phyloP scores from a whole-genome alignment of 2,329 filamentous ascomycete genomes.

The Teratosphaeriaceae sp. region DNA sequence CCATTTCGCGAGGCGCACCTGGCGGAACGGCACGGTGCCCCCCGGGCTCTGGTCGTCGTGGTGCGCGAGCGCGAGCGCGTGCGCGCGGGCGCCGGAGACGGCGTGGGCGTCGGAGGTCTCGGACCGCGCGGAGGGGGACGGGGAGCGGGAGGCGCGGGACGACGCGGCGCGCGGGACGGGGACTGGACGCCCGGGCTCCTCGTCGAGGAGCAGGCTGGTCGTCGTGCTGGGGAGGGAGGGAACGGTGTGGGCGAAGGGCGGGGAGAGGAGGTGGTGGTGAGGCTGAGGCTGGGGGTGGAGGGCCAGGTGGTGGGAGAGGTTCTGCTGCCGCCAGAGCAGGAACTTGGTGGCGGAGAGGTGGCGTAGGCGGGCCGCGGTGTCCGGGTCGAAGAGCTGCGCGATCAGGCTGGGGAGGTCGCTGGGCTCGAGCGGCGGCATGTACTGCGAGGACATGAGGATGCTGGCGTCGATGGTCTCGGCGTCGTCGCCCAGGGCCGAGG shows the following conservation, averaged over 20 bases:
- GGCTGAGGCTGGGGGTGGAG: too few species aligned
- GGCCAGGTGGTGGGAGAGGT: slow-evolving; percentile 24
- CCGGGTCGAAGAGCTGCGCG: slow-evolving; percentile 66
- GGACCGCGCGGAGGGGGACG: slow-evolving; percentile 23
- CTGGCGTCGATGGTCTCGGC: slow-evolving; percentile 86
- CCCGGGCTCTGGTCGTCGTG: slow-evolving; percentile 43
- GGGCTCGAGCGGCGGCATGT: slow-evolving; percentile 68
- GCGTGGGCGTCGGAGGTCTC: slow-evolving; percentile 23
- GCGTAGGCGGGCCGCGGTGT: slow-evolving; percentile 73
- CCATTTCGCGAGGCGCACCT: slow-evolving; percentile 74
- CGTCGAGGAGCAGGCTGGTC: slow-evolving; percentile 20
- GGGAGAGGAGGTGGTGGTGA: too few species aligned
- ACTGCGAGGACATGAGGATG: slow-evolving; percentile 85
- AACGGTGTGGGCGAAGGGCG: slow-evolving; percentile 14
- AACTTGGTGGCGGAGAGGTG: slow-evolving; percentile 79
- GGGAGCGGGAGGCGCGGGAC: slow-evolving; percentile 28
- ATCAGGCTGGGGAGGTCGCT: slow-evolving; percentile 69
- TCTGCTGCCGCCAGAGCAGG: slow-evolving; percentile 55
- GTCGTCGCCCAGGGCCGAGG: slow-evolving; percentile 65
- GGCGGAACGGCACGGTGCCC: slow-evolving; percentile 54
- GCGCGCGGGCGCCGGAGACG: too few species aligned
- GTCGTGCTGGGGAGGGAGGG: too few species aligned
- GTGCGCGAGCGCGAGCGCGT: slow-evolving; percentile 52
- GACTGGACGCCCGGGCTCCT: slow-evolving; percentile 25
- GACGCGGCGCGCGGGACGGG: slow-evolving; percentile 24